Percentiles rank a stretch among this genome's conserved stretches.
These are phyloP conservation scores for Mitragyna speciosa DNA, from an alignment of 257 asterid species.

Conservation along the genomic window DNA sequence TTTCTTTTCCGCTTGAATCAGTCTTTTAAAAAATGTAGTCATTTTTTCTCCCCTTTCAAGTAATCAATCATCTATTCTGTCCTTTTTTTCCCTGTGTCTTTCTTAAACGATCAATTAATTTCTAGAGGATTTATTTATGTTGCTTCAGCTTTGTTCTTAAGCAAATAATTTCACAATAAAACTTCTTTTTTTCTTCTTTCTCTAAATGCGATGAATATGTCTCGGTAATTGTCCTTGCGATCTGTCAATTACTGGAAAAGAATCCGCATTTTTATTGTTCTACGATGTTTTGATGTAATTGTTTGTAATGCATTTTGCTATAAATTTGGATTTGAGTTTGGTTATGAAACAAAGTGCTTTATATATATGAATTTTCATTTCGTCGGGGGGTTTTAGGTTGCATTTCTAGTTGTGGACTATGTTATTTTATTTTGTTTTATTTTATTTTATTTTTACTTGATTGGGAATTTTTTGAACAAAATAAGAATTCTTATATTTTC, in stretches of 20 bases:
- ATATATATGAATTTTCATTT: too few relatives aligned
- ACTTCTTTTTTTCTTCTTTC: neutral
- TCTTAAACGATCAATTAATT: neutral
- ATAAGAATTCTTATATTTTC: too few relatives aligned
- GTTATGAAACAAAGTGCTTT: too few relatives aligned
- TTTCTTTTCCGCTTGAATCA: slow-evolving; percentile 23
- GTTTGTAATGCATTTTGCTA: too few relatives aligned
- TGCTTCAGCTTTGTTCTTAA: neutral
- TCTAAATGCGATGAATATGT: neutral
- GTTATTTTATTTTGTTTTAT: too few relatives aligned
- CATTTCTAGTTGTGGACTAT: too few relatives aligned
- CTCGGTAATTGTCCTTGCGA: neutral
- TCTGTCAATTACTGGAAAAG: slow-evolving; percentile 11
- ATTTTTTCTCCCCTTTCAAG: neutral
- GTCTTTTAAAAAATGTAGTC: slow-evolving; percentile 9
- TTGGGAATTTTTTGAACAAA: neutral
- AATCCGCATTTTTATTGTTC: neutral
- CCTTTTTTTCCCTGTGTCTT: neutral
- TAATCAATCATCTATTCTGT: slow-evolving; percentile 1
- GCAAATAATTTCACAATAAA: neutral
- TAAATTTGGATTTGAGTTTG: too few relatives aligned
- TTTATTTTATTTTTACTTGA: too few relatives aligned
- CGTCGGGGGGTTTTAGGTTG: too few relatives aligned
- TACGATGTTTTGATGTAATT: too few relatives aligned
- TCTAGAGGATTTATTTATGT: neutral